These are phyloP conservation scores for Candida tallmaniae DNA, from an alignment of 805 yeast genomes.

Conservation along the genomic window DNA sequence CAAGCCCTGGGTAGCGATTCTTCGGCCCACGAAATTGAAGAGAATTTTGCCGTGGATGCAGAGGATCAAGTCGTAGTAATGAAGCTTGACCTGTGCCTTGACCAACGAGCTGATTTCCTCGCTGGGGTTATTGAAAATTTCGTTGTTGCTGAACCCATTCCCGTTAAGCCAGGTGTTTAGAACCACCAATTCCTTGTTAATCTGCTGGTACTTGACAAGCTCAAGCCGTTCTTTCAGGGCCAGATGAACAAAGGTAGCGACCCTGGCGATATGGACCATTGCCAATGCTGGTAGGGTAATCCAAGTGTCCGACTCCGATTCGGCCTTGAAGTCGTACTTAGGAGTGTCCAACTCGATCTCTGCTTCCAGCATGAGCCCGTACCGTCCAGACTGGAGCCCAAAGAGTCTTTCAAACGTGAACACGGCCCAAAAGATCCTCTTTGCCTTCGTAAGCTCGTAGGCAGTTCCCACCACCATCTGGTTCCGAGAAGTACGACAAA, in stretches of 20 bases:
- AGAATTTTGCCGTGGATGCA: conserved; percentile 32
- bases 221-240: conserved; percentile 22
- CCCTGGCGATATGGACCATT: conserved; percentile 39
- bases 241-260: conserved; percentile 34
- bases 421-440: conserved; percentile 51
- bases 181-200: conserved; percentile 26
- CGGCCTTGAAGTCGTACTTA: conserved; percentile 20
- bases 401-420: conserved; percentile 51
- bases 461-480: conserved; percentile 14
- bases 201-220: conserved; percentile 23
- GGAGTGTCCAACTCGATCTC: conserved; percentile 36
- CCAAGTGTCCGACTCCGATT: conserved; percentile 44
- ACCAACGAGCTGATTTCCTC: conserved; percentile 17
- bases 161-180: conserved; percentile 29
- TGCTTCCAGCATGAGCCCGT: conserved; percentile 31
- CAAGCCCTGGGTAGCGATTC: conserved; percentile 24
- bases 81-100: conserved; percentile 34
- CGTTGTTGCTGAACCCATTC: conserved; percentile 30
- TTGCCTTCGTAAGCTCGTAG: conserved; percentile 44
- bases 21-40: conserved; percentile 30
- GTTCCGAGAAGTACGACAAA: conserved; percentile 19
- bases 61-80: conserved; percentile 33
- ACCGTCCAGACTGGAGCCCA: conserved; percentile 50
- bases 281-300: conserved; percentile 42
- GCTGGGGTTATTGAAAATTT: conserved; percentile 13